Evolutionary conservation across 768 basidiomycete genomes (phyloP).

Genomic region (Lentinula raphanica): DNA sequence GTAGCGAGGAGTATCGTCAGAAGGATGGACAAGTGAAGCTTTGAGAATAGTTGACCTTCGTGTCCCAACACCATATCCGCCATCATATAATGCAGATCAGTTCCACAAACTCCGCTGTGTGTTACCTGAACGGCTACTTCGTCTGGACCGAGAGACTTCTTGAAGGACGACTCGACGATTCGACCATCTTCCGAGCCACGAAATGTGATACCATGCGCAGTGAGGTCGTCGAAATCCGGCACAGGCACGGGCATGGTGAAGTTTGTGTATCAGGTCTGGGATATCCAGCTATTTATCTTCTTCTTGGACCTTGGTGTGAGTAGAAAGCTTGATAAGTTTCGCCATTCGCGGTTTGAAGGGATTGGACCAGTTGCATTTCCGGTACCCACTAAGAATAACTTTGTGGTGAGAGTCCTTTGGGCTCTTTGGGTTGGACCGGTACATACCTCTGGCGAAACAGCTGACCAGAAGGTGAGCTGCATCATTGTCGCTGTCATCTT

Average conservation of each 20-base stretch:
- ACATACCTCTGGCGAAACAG: neutral
- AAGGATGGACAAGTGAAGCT: neutral
- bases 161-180: neutral
- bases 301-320: too few species aligned
- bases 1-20: neutral
- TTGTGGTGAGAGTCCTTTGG: neutral
- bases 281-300: too few species aligned
- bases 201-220: neutral
- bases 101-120: constrained; percentile 27
- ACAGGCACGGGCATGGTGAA: neutral
- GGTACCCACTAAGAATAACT: neutral
- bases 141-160: neutral
- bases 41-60: constrained; percentile 19
- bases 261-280: too few species aligned
- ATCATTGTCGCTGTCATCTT: too few species aligned
- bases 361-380: neutral
- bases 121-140: constrained; percentile 5
- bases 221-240: neutral
- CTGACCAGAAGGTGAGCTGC: too few species aligned
- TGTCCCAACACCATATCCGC: constrained; percentile 30
- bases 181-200: neutral
- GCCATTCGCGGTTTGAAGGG: neutral
- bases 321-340: too few species aligned
- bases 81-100: constrained; percentile 26
- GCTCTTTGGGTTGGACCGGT: neutral